Conservation (phyloP, 345 rosid genomes). For the Melaleuca alternifolia region DNA sequence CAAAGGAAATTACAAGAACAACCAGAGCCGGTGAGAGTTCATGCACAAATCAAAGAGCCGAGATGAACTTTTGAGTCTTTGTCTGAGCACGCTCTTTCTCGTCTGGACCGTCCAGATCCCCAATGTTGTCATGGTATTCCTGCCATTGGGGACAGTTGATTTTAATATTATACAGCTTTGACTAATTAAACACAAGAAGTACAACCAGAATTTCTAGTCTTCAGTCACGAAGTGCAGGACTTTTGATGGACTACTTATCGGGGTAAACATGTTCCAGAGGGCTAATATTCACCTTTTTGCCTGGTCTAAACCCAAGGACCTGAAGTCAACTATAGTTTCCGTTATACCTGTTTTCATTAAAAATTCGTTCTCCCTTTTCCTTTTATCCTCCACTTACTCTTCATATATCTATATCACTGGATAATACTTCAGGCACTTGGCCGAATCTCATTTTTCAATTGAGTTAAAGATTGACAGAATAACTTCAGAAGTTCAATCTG, state of each 20-base stretch:
- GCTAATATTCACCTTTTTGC: background rate
- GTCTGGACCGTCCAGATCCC: slow-evolving; percentile 87
- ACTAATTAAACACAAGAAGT: background rate
- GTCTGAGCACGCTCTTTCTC: slow-evolving; percentile 81
- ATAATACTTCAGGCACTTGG: background rate
- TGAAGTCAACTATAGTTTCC: background rate
- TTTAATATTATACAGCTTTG: background rate
- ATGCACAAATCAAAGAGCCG: slow-evolving; percentile 34
- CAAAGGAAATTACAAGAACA: background rate
- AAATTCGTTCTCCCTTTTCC: background rate
- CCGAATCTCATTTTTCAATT: background rate
- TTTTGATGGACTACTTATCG: background rate
- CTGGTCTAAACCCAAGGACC: background rate
- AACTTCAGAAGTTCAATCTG: background rate
- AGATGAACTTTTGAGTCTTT: slow-evolving; percentile 62
- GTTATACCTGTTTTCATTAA: background rate
- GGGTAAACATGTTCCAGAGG: background rate
- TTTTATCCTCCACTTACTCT: background rate
- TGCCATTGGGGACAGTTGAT: slow-evolving; percentile 5
- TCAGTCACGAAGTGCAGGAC: background rate
- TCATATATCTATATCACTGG: background rate
- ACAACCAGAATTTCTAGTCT: background rate
- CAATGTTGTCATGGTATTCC: slow-evolving; percentile 95
- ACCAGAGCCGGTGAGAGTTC: background rate
- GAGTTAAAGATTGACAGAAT: background rate